Conservation (phyloP, 805 yeast species). For the Wickerhamiella spandovensis region DNA sequence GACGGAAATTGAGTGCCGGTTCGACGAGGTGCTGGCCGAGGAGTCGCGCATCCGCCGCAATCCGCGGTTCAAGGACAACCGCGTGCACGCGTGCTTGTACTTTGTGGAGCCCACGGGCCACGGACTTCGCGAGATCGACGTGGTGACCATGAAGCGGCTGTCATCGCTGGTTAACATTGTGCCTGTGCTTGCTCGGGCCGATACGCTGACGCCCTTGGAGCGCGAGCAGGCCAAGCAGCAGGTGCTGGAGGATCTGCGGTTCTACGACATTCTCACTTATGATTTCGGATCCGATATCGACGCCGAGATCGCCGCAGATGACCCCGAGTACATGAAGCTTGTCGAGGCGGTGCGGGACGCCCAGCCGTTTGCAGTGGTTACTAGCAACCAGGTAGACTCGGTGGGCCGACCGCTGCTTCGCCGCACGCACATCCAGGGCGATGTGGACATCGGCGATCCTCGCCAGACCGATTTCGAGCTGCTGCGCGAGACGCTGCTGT, state of each 20-base stretch:
- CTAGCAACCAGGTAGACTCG: slow-evolving; percentile 51
- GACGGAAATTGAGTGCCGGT: slow-evolving; percentile 51
- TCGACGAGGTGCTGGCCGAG: slow-evolving; percentile 57
- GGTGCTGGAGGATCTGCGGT: slow-evolving; percentile 43
- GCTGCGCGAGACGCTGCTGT: slow-evolving; percentile 62
- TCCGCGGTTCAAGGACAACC: slow-evolving; percentile 53
- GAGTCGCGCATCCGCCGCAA: slow-evolving; percentile 64
- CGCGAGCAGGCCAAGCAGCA: slow-evolving; percentile 38
- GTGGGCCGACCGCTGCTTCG: slow-evolving; percentile 58
- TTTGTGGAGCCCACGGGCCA: slow-evolving; percentile 49
- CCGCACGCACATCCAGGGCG: slow-evolving; percentile 81
- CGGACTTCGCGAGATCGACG: slow-evolving; percentile 56
- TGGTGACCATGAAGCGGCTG: slow-evolving; percentile 54
- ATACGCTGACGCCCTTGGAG: slow-evolving; percentile 59
- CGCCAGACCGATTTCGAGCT: slow-evolving; percentile 75
- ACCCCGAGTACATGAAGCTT: slow-evolving; percentile 21
- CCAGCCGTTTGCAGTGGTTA: slow-evolving; percentile 64
- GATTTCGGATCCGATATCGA: slow-evolving; percentile 64
- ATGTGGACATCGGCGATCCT: slow-evolving; percentile 78
- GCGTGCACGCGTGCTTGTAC: slow-evolving; percentile 69
- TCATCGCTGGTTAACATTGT: slow-evolving; percentile 66
- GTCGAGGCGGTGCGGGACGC: slow-evolving; percentile 26
- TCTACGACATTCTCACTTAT: slow-evolving; percentile 52
- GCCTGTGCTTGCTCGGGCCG: slow-evolving; percentile 74
- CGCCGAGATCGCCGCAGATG: slow-evolving; percentile 32